Conservation (phyloP, 768 basidiomycete species). For the Naganishia vaughanmartiniae region DNA sequence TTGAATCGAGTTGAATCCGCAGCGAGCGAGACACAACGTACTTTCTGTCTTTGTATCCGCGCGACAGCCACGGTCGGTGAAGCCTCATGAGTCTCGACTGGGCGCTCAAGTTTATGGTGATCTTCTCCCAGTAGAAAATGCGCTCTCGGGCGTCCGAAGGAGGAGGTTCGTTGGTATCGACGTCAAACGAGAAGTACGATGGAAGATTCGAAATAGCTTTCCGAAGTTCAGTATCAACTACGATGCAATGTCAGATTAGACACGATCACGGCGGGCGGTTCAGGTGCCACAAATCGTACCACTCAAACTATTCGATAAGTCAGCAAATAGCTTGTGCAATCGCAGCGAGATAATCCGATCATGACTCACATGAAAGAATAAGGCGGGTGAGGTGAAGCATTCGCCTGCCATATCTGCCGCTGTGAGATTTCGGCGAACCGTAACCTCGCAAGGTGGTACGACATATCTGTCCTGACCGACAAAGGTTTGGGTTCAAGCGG, state of each 20-base stretch:
- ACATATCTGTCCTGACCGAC: constrained; percentile 47
- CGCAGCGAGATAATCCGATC: not conserved
- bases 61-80: constrained; percentile 51
- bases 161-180: constrained; percentile 33
- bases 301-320: constrained; percentile 24
- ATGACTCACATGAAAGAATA: constrained; percentile 49
- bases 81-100: constrained; percentile 51
- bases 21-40: constrained; percentile 28
- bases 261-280: not conserved
- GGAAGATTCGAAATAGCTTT: constrained; percentile 51
- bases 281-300: constrained; percentile 25
- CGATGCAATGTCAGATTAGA: not conserved
- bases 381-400: constrained; percentile 46
- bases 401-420: constrained; percentile 52
- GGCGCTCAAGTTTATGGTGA: constrained; percentile 49
- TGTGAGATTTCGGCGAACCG: constrained; percentile 50
- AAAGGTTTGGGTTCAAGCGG: constrained; percentile 44
- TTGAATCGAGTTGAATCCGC: not conserved
- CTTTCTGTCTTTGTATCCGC: constrained; percentile 50
- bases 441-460: constrained; percentile 49
- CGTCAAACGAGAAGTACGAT: constrained; percentile 46
- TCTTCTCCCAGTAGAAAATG: constrained; percentile 51
- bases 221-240: constrained; percentile 46
- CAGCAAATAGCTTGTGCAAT: not conserved
- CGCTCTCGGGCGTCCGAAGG: constrained; percentile 39